These are phyloP conservation scores for Erodium maritimum DNA, from an alignment of 345 rosid species.

Conservation along the genomic window DNA sequence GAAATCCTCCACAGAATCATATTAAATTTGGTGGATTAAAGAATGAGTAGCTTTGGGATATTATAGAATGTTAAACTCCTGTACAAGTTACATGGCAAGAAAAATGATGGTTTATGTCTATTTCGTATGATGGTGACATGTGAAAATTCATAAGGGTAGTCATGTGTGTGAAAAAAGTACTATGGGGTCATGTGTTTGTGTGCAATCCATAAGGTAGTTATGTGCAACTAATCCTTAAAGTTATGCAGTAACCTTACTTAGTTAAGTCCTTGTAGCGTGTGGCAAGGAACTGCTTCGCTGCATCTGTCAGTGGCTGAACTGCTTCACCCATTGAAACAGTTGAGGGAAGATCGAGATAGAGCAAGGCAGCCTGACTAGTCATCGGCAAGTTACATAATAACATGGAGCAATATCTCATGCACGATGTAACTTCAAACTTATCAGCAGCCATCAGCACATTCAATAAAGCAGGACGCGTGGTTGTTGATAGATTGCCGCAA, in stretches of 20 bases:
- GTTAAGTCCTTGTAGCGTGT: conserved; percentile 33
- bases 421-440: conserved; percentile 63
- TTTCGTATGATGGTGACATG: no score
- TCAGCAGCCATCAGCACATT: conserved; percentile 58
- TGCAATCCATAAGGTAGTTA: no score
- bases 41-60: no score
- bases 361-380: conserved; percentile 49
- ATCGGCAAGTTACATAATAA: conserved; percentile 40
- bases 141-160: no score
- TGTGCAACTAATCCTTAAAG: no score
- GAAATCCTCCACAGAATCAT: no score
- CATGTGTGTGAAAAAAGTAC: no score
- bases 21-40: no score
- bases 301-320: conserved; percentile 47
- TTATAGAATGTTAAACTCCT: no score
- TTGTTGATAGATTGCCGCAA: conserved; percentile 26
- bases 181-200: no score
- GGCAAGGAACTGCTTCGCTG: conserved; percentile 46
- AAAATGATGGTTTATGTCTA: no score
- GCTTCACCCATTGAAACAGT: conserved; percentile 42
- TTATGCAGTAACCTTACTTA: conserved; percentile 18
- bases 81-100: no score
- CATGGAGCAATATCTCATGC: conserved; percentile 51
- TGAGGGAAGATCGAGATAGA: conserved; percentile 50
- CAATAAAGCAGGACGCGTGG: conserved; percentile 29